These are phyloP conservation scores for Ceratocystis alfenasii DNA, from an alignment of 2,329 filamentous ascomycete species.

Conservation along the genomic window DNA sequence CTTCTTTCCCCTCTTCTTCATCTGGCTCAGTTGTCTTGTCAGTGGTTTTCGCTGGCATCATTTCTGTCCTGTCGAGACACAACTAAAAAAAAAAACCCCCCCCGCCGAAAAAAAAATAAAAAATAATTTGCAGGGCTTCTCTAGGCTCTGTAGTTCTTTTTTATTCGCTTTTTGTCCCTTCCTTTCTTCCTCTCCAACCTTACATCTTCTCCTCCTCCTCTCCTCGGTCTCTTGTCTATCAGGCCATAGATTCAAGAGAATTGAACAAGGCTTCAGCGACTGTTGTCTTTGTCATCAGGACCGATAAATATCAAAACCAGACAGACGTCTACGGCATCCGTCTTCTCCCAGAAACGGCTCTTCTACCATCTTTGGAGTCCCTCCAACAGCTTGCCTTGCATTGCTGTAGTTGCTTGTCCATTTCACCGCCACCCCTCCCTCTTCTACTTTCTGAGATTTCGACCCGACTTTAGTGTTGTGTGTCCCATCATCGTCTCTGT, in stretches of 20 bases:
- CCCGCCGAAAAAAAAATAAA: constrained; percentile 18
- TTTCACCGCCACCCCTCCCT: too few species aligned
- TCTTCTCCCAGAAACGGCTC: background rate
- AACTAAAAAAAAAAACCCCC: constrained; percentile 7
- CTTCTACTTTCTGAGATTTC: too few species aligned
- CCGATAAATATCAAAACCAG: background rate
- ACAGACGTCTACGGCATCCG: constrained; percentile 6
- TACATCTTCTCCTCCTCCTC: constrained; percentile 5
- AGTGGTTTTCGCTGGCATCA: constrained; percentile 22
- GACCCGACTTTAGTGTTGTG: too few species aligned
- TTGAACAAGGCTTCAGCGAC: constrained; percentile 9
- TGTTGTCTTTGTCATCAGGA: constrained; percentile 17
- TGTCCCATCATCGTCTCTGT: too few species aligned
- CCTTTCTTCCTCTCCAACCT: constrained; percentile 5
- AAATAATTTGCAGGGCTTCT: constrained; percentile 19
- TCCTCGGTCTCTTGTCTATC: constrained; percentile 21
- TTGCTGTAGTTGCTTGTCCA: too few species aligned
- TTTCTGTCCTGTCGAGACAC: constrained; percentile 23
- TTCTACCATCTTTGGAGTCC: too few species aligned
- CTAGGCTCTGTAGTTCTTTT: constrained; percentile 19
- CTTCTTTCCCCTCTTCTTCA: constrained; percentile 17
- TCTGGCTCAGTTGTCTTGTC: constrained; percentile 23
- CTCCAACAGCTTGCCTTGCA: too few species aligned
- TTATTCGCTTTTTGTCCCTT: constrained; percentile 11
- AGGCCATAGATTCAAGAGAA: constrained; percentile 21